Conservation (phyloP, 2,329 filamentous ascomycete genomes). For the Epichloe hybrida region DNA sequence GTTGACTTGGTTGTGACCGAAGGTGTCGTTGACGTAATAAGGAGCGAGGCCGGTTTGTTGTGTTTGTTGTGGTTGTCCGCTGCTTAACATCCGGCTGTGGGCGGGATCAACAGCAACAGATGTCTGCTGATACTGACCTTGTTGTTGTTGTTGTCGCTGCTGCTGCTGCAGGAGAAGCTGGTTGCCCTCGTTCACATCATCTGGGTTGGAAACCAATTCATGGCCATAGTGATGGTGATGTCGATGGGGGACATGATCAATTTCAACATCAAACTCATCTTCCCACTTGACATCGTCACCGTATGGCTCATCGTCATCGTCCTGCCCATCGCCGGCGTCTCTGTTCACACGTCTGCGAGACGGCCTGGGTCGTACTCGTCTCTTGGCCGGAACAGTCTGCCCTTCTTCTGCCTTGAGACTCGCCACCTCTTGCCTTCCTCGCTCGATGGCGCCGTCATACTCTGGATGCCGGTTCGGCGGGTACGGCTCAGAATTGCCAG, state of each 20-base stretch:
- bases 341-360: not conserved
- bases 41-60: not conserved
- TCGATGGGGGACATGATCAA: no score
- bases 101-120: not conserved
- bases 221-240: no score
- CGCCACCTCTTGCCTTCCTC: not conserved
- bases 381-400: not conserved
- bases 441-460: not conserved
- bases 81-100: no score
- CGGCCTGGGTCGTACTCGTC: not conserved
- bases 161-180: not conserved
- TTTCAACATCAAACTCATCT: no score
- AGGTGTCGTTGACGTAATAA: not conserved
- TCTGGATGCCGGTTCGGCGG: constrained; percentile 1
- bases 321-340: not conserved
- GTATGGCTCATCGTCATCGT: not conserved
- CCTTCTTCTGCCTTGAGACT: not conserved
- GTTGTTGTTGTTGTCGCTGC: no score
- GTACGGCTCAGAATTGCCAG: not conserved
- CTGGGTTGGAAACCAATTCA: not conserved
- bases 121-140: not conserved
- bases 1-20: not conserved
- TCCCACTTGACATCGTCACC: not conserved
- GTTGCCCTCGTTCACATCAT: not conserved
- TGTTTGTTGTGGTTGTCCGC: not conserved